Evolutionary conservation across 148 eudicot species (phyloP), one percentile per base, ranked within the genome.

Genomic region (Drosera capensis): DNA sequence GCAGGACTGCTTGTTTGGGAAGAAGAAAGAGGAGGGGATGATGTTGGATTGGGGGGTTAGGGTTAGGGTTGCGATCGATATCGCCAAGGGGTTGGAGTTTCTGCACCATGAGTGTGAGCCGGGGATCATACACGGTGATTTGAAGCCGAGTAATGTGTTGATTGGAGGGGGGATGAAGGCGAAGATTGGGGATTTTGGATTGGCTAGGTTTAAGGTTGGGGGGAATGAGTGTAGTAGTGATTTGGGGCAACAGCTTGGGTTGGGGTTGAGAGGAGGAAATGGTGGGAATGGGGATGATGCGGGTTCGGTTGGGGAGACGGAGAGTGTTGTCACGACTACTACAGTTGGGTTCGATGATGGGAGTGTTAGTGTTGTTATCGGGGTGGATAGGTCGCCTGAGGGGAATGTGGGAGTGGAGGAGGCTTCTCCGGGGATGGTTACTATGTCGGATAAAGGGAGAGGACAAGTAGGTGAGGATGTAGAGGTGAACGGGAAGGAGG

Each of bases 61-160:
- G 25, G 54, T 71, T 37, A 24, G 46, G 21, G 61, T 84, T 49
- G 79, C 77, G 5, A 14, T 75, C n/a, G 77, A 75, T 22, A 66
- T 90, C 1, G 95, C 99, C 2, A 66, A 46, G 49, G 95, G 82
- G 23, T 49, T 90, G 9, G 72, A 77, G 8, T 80, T 64, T 55
- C 61, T 90, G 50, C 99, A 90, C 55, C 82, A 80, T 38, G 43
- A 34, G 22, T 90, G 99, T 29, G 74, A 67, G 54, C 95, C 86
- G 2, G 74, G 80, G 23, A 63, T 84, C 5, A 71, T 90, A 56
- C 99, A 90, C 23, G 99, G 99, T 8, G 99, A 90, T 70, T 63
- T 90, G 18, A 90, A 90, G 60, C 95, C 99, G 5, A 90, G 99
- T 65, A 90, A 90, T 64, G 55, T 90, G 1, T 46, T 90, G 25